Evolutionary conservation across 306 rosid genomes (phyloP), one percentile per base, ranked within the genome.

Genomic region (Ochetophila trinervis): DNA sequence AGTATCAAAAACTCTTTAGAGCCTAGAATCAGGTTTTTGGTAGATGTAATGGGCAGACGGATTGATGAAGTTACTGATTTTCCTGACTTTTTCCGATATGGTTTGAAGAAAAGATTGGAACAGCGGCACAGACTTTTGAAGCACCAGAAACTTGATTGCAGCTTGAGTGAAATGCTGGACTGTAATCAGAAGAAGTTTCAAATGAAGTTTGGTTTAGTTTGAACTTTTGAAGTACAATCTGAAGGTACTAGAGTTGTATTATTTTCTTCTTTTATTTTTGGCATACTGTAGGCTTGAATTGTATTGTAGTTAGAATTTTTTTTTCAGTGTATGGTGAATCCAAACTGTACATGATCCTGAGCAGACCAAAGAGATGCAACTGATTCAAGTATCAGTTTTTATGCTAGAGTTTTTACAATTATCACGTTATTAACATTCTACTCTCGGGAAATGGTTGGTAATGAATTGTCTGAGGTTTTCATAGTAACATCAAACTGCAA

Each of bases 151-250:
- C 47, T 75, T 11, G 67, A 69, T 66, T 85, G 81, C 73, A 81
- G 95, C 83, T 81, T 93, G 86, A 82, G 90, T 79, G 96, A 93
- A 66, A 85, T 93, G 96, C 74, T 87, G 82, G 94, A 86, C 52
- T 89, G 89, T 67, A 93, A 81, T 76, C 78, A 84, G 71, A 93
- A 84, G 87, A 93, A 86, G 83, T 87, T 93, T 76, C 68, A 50
- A 61, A 50, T 74, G 79, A 93, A 83, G 76, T 85, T 87, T 69
- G 84, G 91, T 72, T 87, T 84, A 78, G 79, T 75, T 74, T 66
- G 35, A 66, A 18, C 5, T n/a, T 3, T n/a, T 73, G 83, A 81
- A 78, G 85, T 68, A 54, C 11, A 58, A 66, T 68, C 74, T 57
- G 65, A 64, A 80, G 76, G 74, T 77, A 78, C 75, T 71, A 52